Conservation (phyloP, 106 monocot species). For the Cymbidium sinense region DNA sequence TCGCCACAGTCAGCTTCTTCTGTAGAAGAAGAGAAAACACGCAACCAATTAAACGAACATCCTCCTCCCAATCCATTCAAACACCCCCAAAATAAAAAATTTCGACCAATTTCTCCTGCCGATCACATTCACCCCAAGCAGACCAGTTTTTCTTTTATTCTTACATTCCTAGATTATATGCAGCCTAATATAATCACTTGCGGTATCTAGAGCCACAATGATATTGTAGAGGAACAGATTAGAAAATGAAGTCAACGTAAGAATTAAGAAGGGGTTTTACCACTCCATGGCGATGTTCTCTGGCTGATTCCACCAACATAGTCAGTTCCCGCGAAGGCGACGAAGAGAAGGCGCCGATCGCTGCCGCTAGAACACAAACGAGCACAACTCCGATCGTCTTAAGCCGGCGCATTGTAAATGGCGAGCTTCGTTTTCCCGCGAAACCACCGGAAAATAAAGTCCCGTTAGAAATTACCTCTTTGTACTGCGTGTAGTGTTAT, state of each 20-base stretch:
- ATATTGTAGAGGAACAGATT: neutral
- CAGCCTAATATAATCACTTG: neutral
- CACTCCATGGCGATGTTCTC: neutral
- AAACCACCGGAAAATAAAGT: neutral
- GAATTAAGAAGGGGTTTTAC: neutral
- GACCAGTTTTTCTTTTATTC: neutral
- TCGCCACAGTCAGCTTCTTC: too few relatives aligned
- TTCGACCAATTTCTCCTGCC: neutral
- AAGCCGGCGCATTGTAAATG: neutral
- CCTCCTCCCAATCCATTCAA: too few relatives aligned
- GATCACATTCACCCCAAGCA: neutral
- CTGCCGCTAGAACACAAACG: neutral
- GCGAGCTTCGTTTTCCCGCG: neutral
- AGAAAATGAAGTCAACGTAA: neutral
- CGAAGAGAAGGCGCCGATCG: neutral
- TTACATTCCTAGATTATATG: neutral
- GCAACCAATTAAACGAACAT: too few relatives aligned
- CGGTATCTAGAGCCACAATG: neutral
- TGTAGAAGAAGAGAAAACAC: too few relatives aligned
- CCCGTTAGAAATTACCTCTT: too few relatives aligned
- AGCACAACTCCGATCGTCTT: neutral
- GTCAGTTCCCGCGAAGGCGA: neutral
- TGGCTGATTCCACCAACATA: neutral
- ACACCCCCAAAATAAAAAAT: neutral
- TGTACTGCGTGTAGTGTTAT: too few relatives aligned